Conservation (phyloP, 768 basidiomycete genomes). For the Lyophyllum semitale region DNA sequence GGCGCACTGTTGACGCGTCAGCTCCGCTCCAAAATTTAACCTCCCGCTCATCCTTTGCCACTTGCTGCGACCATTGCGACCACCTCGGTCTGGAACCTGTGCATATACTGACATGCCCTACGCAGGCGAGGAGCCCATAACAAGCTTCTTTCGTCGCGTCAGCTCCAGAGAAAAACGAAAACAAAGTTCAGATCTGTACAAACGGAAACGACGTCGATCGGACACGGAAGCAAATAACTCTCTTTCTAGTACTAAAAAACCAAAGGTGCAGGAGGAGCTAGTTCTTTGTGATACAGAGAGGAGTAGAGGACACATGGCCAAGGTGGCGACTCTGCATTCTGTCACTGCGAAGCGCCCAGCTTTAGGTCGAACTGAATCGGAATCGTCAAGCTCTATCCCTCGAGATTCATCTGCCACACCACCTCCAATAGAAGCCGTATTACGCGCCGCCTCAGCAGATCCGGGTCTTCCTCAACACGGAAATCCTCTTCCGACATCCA, state of each 20-base stretch:
- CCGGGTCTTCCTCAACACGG: background rate
- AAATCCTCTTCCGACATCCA: conserved; percentile 1
- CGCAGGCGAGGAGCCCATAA: conserved; percentile 24
- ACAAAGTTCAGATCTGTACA: background rate
- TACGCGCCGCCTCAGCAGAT: background rate
- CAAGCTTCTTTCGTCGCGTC: conserved; percentile 23
- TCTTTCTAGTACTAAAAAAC: conserved; percentile 3
- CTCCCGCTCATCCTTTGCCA: background rate
- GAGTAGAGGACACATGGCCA: background rate
- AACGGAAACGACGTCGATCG: conserved; percentile 17
- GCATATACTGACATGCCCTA: conserved; percentile 10
- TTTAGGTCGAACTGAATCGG: conserved; percentile 1
- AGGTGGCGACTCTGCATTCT: background rate
- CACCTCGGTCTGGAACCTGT: background rate
- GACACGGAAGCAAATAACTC: conserved; percentile 9
- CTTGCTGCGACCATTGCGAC: background rate
- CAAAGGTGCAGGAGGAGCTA: conserved; percentile 13
- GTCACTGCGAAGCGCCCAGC: background rate
- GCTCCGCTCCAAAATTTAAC: conserved; percentile 17
- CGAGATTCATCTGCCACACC: background rate
- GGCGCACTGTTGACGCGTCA: conserved; percentile 15
- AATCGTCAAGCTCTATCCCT: conserved; percentile 4
- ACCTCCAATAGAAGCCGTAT: conserved; percentile 1
- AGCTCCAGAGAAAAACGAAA: conserved; percentile 5
- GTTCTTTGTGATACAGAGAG: conserved; percentile 1